phyloP scores from a whole-genome alignment of 805 yeast species.

The Teunomyces atbi region DNA sequence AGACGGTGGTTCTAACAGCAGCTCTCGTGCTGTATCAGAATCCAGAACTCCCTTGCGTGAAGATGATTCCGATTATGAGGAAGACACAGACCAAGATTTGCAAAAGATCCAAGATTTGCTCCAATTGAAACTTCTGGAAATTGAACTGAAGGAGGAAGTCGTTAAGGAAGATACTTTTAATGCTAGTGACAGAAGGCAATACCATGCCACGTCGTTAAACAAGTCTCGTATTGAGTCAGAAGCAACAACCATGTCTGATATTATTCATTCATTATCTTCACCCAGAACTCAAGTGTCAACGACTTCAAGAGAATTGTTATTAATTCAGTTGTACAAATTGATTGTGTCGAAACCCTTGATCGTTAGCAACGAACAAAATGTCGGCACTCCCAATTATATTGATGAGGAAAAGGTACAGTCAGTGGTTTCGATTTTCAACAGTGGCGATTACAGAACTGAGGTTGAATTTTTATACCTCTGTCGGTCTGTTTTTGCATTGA shows the following conservation, averaged over 20 bases:
- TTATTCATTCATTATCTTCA: conserved; percentile 40
- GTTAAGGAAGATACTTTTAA: conserved; percentile 4
- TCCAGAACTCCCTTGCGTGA: conserved; percentile 14
- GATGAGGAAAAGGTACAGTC: conserved; percentile 34
- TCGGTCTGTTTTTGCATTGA: conserved; percentile 41
- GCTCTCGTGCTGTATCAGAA: conserved; percentile 12
- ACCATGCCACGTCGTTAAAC: conserved; percentile 29
- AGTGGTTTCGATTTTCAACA: conserved; percentile 33
- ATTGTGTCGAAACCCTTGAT: conserved; percentile 42
- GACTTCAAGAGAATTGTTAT: conserved; percentile 45
- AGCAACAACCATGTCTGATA: conserved; percentile 41
- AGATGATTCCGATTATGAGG: conserved; percentile 17
- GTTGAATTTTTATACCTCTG: conserved; percentile 42
- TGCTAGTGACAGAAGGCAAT: conserved; percentile 21
- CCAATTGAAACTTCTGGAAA: conserved; percentile 10
- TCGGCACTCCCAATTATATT: conserved; percentile 37
- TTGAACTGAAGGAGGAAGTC: conserved; percentile 9
- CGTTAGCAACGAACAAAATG: conserved; percentile 33
- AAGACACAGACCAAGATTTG: conserved; percentile 14
- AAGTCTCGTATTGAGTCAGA: conserved; percentile 35
- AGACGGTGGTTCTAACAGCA: conserved; percentile 12
- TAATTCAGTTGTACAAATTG: conserved; percentile 51
- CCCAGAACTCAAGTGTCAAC: conserved; percentile 47
- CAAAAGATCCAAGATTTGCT: conserved; percentile 13
- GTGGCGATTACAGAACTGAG: conserved; percentile 33